Evolutionary conservation across 1,284 basidiomycete species (phyloP), one percentile per base, ranked within the genome.

Genomic region (Cutaneotrichosporon dermatis): DNA sequence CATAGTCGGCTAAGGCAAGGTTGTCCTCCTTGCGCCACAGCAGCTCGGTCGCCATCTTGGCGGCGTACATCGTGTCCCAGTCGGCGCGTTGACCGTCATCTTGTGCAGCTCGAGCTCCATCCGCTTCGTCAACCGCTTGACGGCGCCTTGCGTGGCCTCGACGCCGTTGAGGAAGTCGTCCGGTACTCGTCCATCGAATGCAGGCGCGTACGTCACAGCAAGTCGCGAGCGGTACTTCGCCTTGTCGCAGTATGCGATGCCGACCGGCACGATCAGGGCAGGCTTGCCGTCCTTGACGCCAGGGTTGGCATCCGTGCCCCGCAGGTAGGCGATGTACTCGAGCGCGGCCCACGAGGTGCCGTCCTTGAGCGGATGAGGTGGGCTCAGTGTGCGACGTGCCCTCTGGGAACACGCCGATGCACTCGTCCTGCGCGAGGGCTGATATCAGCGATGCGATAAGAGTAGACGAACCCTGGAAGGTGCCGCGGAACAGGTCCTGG

Each of bases 301-400:
- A 65, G 69, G 62, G 73, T 80, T 54, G 81, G 80, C 65, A 65
- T 76, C 59, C 79, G 83, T 64, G 72, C 81, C 71, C 70, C 79
- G 59, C 46, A 85, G 81, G 84, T 90, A 92, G 68, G 88, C 88
- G 11, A 86, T 83, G 77, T 94, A 97, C 79, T 97, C 95, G 65
- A 97, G 82, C 4, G 92, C 90, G 39, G 92, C 88, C 93, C 93
- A 97, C 7, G 91, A 86, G n/a, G 90, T 89, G 33, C 94, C 94
- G 69, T 97, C 92, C 76, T 98, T 98, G 70, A 98, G 84, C 62
- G 91, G 88, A 94, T 89, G 70, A 98, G 88, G 59, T 86, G 84
- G 4, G 92, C 71, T 94, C 90, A 0, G 93, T 96, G 63, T 82
- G 78, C 46, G 80, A 75, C 15, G 79, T 78, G 15, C 93, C 94